Evolutionary conservation across 305 asterid species (phyloP).

Genomic region (Lippia alba): DNA sequence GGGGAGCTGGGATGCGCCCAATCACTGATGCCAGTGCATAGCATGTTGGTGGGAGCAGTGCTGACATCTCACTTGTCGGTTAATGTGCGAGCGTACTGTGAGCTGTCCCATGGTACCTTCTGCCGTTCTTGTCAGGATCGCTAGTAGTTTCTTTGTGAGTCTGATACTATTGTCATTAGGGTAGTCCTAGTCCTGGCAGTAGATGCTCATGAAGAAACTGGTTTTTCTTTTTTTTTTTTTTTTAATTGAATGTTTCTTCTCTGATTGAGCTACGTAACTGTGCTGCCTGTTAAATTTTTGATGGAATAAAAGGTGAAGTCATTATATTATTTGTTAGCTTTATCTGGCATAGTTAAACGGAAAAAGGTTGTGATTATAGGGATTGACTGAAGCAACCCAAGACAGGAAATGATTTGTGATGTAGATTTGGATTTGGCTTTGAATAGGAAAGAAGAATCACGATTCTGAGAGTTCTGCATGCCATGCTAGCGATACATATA

Average conservation of each 20-base stretch:
- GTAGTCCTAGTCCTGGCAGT: slow-evolving; percentile 4
- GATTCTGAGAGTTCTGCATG: slow-evolving; percentile 3
- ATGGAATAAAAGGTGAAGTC: slow-evolving; percentile 32
- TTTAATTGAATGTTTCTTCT: neutral
- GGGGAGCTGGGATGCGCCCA: slow-evolving; percentile 77
- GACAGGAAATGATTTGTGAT: too few species aligned
- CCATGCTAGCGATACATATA: neutral
- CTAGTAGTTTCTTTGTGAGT: slow-evolving; percentile 85
- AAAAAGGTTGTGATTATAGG: too few species aligned
- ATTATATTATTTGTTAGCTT: too few species aligned
- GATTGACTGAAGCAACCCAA: too few species aligned
- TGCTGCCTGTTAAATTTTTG: slow-evolving; percentile 16
- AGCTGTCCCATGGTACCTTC: slow-evolving; percentile 98
- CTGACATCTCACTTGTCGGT: slow-evolving; percentile 73
- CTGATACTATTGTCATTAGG: slow-evolving; percentile 51
- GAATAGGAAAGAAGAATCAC: neutral
- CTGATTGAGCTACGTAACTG: slow-evolving; percentile 17
- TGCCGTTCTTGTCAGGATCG: slow-evolving; percentile 99
- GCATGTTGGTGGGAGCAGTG: slow-evolving; percentile 50
- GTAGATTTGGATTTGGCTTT: too few species aligned
- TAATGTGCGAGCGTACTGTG: slow-evolving; percentile 85
- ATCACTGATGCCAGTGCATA: slow-evolving; percentile 71
- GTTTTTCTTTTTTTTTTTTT: neutral
- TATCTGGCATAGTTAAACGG: too few species aligned
- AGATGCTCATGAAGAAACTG: slow-evolving; percentile 31